Evolutionary conservation across 768 basidiomycete genomes (phyloP).

Genomic region (Pleurotus cornucopiae): DNA sequence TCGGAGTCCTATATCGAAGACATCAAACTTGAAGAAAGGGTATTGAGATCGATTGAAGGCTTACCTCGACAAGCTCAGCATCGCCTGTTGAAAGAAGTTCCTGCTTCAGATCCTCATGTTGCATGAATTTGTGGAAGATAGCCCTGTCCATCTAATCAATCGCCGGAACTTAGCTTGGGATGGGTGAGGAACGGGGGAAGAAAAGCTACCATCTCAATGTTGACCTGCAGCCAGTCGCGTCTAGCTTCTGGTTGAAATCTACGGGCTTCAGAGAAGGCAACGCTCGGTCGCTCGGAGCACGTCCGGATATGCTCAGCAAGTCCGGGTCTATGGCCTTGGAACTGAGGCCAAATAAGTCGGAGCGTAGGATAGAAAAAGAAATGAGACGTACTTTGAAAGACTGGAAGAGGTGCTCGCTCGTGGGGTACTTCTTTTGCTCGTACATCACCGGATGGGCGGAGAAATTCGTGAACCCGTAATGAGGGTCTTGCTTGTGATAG

Average conservation of each 20-base stretch:
- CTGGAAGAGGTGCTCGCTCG: slow-evolving; percentile 76
- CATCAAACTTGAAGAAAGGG: background rate
- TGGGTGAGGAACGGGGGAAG: background rate
- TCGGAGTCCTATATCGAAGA: slow-evolving; percentile 52
- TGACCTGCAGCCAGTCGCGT: slow-evolving; percentile 65
- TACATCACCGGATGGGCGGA: slow-evolving; percentile 62
- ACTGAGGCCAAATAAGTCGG: slow-evolving; percentile 31
- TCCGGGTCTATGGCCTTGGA: slow-evolving; percentile 52
- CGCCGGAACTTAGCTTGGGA: background rate
- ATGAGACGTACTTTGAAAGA: slow-evolving; percentile 53
- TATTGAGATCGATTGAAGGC: slow-evolving; percentile 6
- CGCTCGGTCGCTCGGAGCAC: slow-evolving; percentile 56
- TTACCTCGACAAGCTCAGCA: slow-evolving; percentile 66
- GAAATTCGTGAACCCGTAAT: slow-evolving; percentile 75
- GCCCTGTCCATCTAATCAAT: slow-evolving; percentile 59
- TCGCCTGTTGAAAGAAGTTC: slow-evolving; percentile 63
- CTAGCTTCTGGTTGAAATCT: slow-evolving; percentile 59
- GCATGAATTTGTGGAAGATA: slow-evolving; percentile 66
- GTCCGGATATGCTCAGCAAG: slow-evolving; percentile 69
- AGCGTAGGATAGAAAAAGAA: background rate
- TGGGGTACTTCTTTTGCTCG: slow-evolving; percentile 63
- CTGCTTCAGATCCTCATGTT: slow-evolving; percentile 55
- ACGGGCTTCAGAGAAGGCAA: slow-evolving; percentile 65
- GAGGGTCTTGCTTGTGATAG: slow-evolving; percentile 58
- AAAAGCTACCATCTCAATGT: slow-evolving; percentile 51